Base-by-base conservation (phyloP, 176 grass and related monocot species). In the maize (Zea mays) region DNA sequence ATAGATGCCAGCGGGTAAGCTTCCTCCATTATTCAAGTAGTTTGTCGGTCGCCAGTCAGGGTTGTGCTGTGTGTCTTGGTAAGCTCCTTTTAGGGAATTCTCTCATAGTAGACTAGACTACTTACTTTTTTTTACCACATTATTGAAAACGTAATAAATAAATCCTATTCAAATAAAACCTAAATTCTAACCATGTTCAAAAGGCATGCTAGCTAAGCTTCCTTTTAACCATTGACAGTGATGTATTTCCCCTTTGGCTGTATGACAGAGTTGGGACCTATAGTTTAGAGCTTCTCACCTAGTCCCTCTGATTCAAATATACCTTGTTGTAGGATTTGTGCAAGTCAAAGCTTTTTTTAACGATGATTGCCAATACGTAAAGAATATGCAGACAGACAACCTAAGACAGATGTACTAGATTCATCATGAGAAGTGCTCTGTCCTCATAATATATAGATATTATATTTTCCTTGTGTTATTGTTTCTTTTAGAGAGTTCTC, bases 1-100 rank as follows among this genome's bases (percentile, higher is more conserved):
- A 57, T 82, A 40, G 95, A 98, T 46, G 37, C 75, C 72, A 85
- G 7, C 2, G 85, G 95, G 95, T 98, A 82, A 82, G 85, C 70
- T 35, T 77, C 42, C 59, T 65, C 34, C 64, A 44, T 43, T 7
- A 35, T 67, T 73, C 41, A 4, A 43, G 38, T 52, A 13, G 44
- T 33, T 83, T 87, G 10, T 45, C n/a, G 48, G 33, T 50, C 68
- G 13, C 6, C 13, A 62, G 50, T 76, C 21, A 16, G 68, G 39
- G 19, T 79, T 52, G 19, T 21, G 52, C 0, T 15, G 13, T 37
- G 34, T 62, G 42, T 11, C 1, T 63, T 48, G 5, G 17, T 55
- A 69, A 54, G 12, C 4, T 69, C 16, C 37, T 50, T 36, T 43
- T 62, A 79, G 4, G 35, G 51, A 58, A 78, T 42, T 78, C 12